These are phyloP conservation scores for Fremontodendron californicum DNA, from an alignment of 345 rosid species.

Conservation along the genomic window DNA sequence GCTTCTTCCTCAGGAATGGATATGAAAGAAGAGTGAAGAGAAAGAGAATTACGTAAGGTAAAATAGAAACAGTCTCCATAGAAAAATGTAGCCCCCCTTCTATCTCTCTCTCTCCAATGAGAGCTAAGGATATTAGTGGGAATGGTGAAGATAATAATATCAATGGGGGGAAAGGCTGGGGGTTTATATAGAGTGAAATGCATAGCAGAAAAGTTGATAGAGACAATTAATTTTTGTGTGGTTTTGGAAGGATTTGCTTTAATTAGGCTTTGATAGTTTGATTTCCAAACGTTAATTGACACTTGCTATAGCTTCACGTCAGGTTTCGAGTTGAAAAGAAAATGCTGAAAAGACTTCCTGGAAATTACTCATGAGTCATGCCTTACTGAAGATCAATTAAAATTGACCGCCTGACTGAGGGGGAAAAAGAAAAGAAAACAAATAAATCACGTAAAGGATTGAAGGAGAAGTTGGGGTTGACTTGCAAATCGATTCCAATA, in stretches of 20 bases:
- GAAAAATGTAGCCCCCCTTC: neutral
- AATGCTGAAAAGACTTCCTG: neutral
- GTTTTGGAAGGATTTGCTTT: neutral
- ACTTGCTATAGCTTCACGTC: neutral
- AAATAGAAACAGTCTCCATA: constrained; percentile 36
- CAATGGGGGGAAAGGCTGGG: neutral
- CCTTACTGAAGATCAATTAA: neutral
- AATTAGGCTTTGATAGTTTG: neutral
- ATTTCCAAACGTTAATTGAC: neutral
- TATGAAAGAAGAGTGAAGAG: constrained; percentile 39
- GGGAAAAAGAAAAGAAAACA: too few relatives aligned
- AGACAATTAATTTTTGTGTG: constrained; percentile 3
- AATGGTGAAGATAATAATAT: neutral
- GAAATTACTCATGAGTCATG: constrained; percentile 7
- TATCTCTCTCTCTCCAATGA: neutral
- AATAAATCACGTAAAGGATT: too few relatives aligned
- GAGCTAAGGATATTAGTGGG: neutral
- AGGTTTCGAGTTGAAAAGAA: neutral
- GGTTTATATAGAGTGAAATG: constrained; percentile 27
- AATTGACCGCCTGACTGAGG: neutral
- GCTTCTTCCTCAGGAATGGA: constrained; percentile 17
- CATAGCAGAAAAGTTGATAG: neutral
- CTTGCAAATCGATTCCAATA: too few relatives aligned
- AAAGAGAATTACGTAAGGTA: constrained; percentile 27
- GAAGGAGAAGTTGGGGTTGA: too few relatives aligned